phyloP scores from a whole-genome alignment of 257 asterid genomes.

The Przewalskia tangutica region DNA sequence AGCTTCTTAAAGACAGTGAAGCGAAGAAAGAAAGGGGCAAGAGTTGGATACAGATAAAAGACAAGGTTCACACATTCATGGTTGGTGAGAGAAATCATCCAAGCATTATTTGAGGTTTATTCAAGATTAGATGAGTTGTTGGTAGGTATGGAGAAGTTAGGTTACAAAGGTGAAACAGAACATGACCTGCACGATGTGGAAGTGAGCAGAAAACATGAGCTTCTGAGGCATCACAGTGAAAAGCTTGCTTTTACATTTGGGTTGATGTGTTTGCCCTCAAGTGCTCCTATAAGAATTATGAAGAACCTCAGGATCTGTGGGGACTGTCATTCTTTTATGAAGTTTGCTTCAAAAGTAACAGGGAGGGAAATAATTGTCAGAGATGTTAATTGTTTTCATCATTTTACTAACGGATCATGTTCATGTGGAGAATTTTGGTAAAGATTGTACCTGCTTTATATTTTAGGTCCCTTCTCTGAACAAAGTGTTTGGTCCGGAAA shows the following conservation, averaged over 20 bases:
- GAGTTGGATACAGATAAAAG: constrained; percentile 85
- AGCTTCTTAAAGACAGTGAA: constrained; percentile 51
- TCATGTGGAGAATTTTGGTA: constrained; percentile 92
- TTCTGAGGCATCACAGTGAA: constrained; percentile 79
- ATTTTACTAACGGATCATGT: constrained; percentile 58
- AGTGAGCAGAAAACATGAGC: constrained; percentile 50
- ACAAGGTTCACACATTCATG: constrained; percentile 66
- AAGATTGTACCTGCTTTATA: background rate
- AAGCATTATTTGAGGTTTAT: constrained; percentile 51
- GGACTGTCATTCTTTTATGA: constrained; percentile 91
- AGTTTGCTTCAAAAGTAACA: constrained; percentile 55
- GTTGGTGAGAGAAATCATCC: constrained; percentile 70
- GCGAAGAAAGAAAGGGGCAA: constrained; percentile 82
- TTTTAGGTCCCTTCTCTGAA: background rate
- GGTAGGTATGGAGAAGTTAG: constrained; percentile 47
- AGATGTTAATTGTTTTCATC: constrained; percentile 85
- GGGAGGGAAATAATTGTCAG: constrained; percentile 61
- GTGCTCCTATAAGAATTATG: constrained; percentile 73
- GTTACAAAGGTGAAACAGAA: constrained; percentile 57
- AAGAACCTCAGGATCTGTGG: constrained; percentile 91
- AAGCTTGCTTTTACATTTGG: constrained; percentile 81
- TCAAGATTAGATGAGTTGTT: constrained; percentile 42
- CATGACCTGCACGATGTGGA: constrained; percentile 80
- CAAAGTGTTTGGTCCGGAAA: background rate
- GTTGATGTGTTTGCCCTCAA: constrained; percentile 52